Base-by-base conservation (phyloP, 1,284 basidiomycete species). In the Boletellus deceptivus region DNA sequence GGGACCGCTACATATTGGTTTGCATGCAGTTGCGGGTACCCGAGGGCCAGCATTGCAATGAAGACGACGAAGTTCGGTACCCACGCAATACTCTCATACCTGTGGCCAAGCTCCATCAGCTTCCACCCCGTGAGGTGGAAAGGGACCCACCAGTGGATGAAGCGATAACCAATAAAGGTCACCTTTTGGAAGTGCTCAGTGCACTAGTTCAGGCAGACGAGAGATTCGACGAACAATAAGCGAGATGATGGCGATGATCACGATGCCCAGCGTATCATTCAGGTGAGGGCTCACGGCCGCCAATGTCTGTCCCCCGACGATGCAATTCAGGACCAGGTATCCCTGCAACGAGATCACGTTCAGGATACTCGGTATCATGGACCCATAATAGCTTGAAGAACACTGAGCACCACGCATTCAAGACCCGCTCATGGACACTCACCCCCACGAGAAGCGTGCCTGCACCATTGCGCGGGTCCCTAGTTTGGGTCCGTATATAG, bases 301-400 rank as follows among this genome's bases (percentile, higher is more conserved):
- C 38, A 91, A 70, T 1, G 83, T 80, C 63, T 91, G 87, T 0
- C 87, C 89, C 6, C 86, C 89, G 46, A 89, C 74, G 59, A 91
- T 89, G 45, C 77, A 80, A 59, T 86, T 87, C 49, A 93, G 69
- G 42, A 89, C 79, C 46, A 86, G 72, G 68, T 82, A 91, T 0
- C 87, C 86, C 63, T 87, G 72, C 70, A 82, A 76, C 43, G 78
- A 74, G 43, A 82, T 57, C 3, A 84, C 79, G 58, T 89, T 89
- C 43, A 88, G 72, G n/a, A 78, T 44, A 20, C 82, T 81, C 14
- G 86, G 84, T 33, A 88, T 72, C 40, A 82, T 72, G 5, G 79
- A 77, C 1, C 80, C 83, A 56, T 79, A 82, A 63, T 82, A 85
- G 10, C 84, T 86, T 59, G 45, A 43, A 35, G 40, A 11, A 24